phyloP scores from a whole-genome alignment of 2,329 filamentous ascomycete species.

The Metarhizium anisopliae region DNA sequence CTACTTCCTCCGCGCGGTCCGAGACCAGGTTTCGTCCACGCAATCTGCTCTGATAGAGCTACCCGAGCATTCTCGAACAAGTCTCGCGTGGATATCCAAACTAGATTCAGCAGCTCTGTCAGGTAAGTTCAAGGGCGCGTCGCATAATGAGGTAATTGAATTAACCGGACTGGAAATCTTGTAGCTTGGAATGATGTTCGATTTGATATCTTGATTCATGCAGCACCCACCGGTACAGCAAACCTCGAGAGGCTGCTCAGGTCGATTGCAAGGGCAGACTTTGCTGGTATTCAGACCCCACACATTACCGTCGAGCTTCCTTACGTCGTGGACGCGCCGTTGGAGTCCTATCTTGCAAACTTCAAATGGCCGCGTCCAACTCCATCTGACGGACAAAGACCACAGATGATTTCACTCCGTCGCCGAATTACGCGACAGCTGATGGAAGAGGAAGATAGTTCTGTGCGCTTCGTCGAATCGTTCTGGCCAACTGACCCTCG shows the following conservation, averaged over 20 bases:
- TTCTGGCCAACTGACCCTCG: constrained; percentile 67
- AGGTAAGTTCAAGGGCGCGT: constrained; percentile 30
- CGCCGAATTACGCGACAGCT: constrained; percentile 58
- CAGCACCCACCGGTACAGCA: constrained; percentile 59
- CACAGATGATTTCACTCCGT: constrained; percentile 58
- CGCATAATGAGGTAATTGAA: not conserved
- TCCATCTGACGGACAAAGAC: constrained; percentile 27
- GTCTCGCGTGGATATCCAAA: constrained; percentile 67
- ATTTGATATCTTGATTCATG: constrained; percentile 79
- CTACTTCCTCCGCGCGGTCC: constrained; percentile 56
- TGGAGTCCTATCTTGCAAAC: constrained; percentile 50
- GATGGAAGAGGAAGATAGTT: constrained; percentile 59
- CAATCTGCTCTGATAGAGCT: constrained; percentile 65
- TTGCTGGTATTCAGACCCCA: constrained; percentile 58
- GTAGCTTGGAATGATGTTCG: constrained; percentile 68
- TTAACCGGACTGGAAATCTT: constrained; percentile 4
- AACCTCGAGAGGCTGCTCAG: constrained; percentile 67
- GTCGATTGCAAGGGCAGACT: constrained; percentile 69
- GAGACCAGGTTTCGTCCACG: constrained; percentile 41
- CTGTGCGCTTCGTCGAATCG: constrained; percentile 70
- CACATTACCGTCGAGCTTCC: constrained; percentile 82
- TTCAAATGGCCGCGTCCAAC: constrained; percentile 58
- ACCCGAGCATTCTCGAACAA: constrained; percentile 51
- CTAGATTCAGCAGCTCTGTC: constrained; percentile 65
- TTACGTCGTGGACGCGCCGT: constrained; percentile 53